These are phyloP conservation scores for Ceratocystis cubensis DNA, from an alignment of 2,329 filamentous ascomycete genomes.

Conservation along the genomic window DNA sequence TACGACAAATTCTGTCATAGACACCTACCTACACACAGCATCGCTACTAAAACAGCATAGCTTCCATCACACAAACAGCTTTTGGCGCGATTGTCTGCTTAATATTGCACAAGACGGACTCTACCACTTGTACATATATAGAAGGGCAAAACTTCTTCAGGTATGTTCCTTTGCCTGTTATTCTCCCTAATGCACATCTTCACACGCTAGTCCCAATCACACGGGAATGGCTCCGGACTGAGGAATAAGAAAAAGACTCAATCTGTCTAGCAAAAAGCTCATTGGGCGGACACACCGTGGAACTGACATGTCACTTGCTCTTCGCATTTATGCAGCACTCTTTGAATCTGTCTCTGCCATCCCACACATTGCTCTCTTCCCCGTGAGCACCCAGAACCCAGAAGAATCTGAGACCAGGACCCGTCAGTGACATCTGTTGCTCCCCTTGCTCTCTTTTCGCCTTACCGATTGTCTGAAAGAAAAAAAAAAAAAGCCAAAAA, in stretches of 20 bases:
- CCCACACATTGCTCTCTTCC: not conserved
- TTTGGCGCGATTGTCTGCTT: not conserved
- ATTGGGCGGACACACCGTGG: not conserved
- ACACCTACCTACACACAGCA: not conserved
- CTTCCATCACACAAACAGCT: not conserved
- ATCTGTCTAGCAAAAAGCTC: not conserved
- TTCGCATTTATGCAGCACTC: not conserved
- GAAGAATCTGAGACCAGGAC: conserved; percentile 6
- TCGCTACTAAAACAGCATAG: not conserved
- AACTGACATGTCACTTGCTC: conserved; percentile 2
- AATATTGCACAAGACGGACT: not conserved
- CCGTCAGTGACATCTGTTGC: conserved; percentile 1
- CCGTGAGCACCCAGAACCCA: conserved; percentile 2
- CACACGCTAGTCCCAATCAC: not conserved
- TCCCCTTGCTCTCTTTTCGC: not conserved
- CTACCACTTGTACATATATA: not conserved
- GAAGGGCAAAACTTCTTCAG: not conserved
- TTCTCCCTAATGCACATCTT: not conserved
- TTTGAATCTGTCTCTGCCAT: conserved; percentile 3
- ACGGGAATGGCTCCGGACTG: not conserved
- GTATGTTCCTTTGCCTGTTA: not conserved
- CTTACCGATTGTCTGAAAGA: not conserved
- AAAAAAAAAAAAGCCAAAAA: not conserved
- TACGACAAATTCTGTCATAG: not conserved
- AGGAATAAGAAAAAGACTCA: not conserved